These are phyloP conservation scores for Vicia faba DNA, from an alignment of 306 rosid genomes.

Conservation along the genomic window DNA sequence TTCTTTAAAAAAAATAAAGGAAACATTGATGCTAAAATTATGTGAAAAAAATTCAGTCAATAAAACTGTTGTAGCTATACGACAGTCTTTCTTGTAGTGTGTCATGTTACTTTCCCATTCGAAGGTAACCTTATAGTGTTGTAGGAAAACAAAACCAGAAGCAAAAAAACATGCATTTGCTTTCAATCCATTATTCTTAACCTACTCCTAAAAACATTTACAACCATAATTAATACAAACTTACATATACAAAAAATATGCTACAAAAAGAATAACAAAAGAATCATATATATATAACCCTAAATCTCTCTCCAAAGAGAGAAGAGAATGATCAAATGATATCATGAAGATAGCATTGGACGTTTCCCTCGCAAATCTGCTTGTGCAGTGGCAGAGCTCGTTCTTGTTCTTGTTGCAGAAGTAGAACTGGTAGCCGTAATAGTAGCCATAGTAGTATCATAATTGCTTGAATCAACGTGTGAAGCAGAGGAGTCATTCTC, in stretches of 20 bases:
- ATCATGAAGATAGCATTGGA: slow-evolving; percentile 35
- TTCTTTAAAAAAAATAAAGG: neutral
- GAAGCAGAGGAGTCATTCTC: slow-evolving; percentile 45
- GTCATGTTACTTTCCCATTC: neutral
- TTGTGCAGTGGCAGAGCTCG: slow-evolving; percentile 36
- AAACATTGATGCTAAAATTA: neutral
- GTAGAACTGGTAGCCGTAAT: neutral
- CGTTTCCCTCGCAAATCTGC: slow-evolving; percentile 62
- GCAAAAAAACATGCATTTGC: neutral
- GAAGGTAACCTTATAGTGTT: neutral
- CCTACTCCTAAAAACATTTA: slow-evolving; percentile 19
- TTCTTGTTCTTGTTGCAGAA: slow-evolving; percentile 40
- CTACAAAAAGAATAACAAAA: neutral
- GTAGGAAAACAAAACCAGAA: neutral
- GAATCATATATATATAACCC: neutral
- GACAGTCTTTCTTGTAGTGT: neutral
- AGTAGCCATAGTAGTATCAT: slow-evolving; percentile 3
- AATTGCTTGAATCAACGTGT: slow-evolving; percentile 44
- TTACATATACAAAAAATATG: neutral
- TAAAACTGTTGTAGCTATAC: neutral
- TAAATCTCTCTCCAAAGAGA: neutral
- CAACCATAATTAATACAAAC: neutral
- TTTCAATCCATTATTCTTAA: neutral
- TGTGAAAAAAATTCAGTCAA: neutral
- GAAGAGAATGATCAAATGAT: neutral